Evolutionary conservation across 108 stramenopile genomes (phyloP), one percentile per base, ranked within the genome.

Genomic region (Fistulifera solaris): DNA sequence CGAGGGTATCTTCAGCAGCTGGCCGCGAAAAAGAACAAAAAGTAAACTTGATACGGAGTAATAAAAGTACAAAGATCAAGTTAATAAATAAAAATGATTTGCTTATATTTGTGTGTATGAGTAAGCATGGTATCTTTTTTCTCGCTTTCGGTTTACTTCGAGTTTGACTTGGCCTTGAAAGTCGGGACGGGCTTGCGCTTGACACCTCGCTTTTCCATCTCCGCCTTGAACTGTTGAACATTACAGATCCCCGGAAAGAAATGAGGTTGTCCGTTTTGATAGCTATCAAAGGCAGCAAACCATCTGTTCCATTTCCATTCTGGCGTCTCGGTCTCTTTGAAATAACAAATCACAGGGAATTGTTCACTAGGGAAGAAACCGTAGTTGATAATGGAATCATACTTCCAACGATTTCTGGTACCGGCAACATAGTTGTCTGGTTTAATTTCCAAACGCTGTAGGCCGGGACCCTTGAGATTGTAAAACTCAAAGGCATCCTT

Each of bases 301-400:
- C 61, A 54, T 23, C 72, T 59, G 53, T 65, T 76, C 66, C 76
- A 77, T 38, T 80, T 77, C 38, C 50, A 64, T 48, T 81, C 68
- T 25, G 73, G 72, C 8, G 87, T 89, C 50, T 85, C 73, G 0
- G 81, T 85, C 25, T 75, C 74, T 58, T 85, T 85, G 72, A 89
- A 85, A 63, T 85, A 89, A 42, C 82, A 82, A 40, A 89, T 75
- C 39, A 89, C 77, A 8, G 87, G 83, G 44, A 81, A 67, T 13
- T 77, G 54, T 22, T 62, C 61, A 17, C 62, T 66, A 0, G 87
- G 87, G 56, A 83, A 85, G 69, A 89, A 89, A 0, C 80, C 87
- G 44, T 73, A 89, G 55, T 89, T 83, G 51, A 73, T 74, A 48
- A 89, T 80, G 3, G 63, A 60, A 27, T 82, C 75, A 38, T 88